Percentiles rank a stretch among this genome's conserved stretches.
Conservation (phyloP, 1,139 yeast genomes). For the Hyphopichia khmerensis region DNA sequence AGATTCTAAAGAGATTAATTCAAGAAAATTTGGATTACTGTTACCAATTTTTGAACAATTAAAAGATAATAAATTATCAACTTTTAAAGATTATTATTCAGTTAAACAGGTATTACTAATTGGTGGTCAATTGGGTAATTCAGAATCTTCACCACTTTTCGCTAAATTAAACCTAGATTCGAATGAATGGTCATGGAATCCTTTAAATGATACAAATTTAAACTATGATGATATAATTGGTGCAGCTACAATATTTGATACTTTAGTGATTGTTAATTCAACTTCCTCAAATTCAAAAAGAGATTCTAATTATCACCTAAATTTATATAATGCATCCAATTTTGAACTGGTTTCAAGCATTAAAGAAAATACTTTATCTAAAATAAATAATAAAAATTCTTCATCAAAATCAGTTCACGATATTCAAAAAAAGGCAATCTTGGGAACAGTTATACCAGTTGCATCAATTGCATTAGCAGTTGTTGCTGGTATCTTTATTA, state of each 20-base stretch:
- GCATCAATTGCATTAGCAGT: constrained; percentile 19
- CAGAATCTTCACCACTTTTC: constrained; percentile 19
- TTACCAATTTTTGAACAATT: constrained; percentile 37
- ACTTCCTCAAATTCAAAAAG: constrained; percentile 13
- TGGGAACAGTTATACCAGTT: constrained; percentile 38
- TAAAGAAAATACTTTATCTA: constrained; percentile 10
- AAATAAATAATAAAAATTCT: not conserved
- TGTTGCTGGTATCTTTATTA: constrained; percentile 15
- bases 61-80: constrained; percentile 12
- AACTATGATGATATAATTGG: constrained; percentile 29
- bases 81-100: constrained; percentile 20
- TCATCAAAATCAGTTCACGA: constrained; percentile 4
- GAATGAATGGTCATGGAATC: constrained; percentile 36
- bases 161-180: constrained; percentile 23
- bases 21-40: constrained; percentile 29
- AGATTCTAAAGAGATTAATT: constrained; percentile 13
- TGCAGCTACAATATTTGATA: constrained; percentile 45
- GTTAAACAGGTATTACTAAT: constrained; percentile 30
- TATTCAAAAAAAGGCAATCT: constrained; percentile 27
- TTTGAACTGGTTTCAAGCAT: constrained; percentile 22
- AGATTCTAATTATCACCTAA: constrained; percentile 18
- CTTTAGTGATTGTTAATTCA: constrained; percentile 34
- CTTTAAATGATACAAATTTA: constrained; percentile 13
- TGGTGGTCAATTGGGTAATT: constrained; percentile 32
- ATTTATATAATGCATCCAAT: constrained; percentile 23